Evolutionary conservation across 495 filamentous ascomycete genomes (phyloP).

Genomic region (Trichocladium antarcticum): DNA sequence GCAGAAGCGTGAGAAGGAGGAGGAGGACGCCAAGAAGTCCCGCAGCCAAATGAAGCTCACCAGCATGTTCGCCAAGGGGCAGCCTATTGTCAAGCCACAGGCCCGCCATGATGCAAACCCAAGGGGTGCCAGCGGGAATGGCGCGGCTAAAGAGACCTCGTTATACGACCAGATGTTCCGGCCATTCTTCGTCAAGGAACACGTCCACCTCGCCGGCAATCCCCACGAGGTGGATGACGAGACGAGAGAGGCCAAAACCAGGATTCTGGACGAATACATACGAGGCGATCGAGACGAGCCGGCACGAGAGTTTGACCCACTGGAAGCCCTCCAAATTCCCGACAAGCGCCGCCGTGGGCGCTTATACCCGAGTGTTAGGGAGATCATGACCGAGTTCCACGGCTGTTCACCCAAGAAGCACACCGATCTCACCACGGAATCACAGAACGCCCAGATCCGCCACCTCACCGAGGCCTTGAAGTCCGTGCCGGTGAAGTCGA

Average conservation of each 20-base stretch:
- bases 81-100: constrained; percentile 28
- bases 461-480: constrained; percentile 44
- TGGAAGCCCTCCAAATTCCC: constrained; percentile 51
- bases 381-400: constrained; percentile 47
- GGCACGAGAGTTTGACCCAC: constrained; percentile 37
- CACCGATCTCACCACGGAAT: constrained; percentile 30
- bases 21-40: constrained; percentile 57
- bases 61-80: constrained; percentile 29
- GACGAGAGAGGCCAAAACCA: constrained; percentile 42
- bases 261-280: constrained; percentile 37
- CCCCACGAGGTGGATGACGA: constrained; percentile 45
- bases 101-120: constrained; percentile 4
- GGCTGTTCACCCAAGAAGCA: constrained; percentile 12
- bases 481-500: constrained; percentile 57
- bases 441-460: constrained; percentile 36
- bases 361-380: constrained; percentile 44
- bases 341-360: constrained; percentile 43
- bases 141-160: constrained; percentile 30
- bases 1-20: constrained; percentile 50
- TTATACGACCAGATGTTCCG: constrained; percentile 66
- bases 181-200: constrained; percentile 61
- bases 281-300: constrained; percentile 25
- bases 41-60: constrained; percentile 41
- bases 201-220: constrained; percentile 49
- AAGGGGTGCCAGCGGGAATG: constrained; percentile 11